Percentiles rank a stretch among this genome's conserved stretches.
phyloP scores from a whole-genome alignment of 805 yeast species.

The Ogataea thermomethanolica region DNA sequence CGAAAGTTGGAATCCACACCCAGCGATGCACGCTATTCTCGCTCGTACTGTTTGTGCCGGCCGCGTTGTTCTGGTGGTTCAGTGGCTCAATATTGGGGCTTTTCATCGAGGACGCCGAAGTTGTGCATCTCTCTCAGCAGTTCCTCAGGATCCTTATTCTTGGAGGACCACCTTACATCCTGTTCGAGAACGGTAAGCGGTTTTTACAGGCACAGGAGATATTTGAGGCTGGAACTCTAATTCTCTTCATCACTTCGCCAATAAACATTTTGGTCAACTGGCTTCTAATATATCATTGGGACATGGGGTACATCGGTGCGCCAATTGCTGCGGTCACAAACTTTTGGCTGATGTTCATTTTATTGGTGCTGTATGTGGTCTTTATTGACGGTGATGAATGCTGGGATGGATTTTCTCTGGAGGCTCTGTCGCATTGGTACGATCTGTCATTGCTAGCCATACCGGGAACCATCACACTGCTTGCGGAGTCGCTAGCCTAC shows the following conservation, averaged over 20 bases:
- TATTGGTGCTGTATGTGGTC: constrained; percentile 51
- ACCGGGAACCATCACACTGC: constrained; percentile 52
- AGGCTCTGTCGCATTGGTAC: constrained; percentile 35
- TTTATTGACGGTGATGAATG: constrained; percentile 64
- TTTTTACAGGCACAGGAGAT: constrained; percentile 75
- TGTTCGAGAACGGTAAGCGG: constrained; percentile 69
- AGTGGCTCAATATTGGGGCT: constrained; percentile 45
- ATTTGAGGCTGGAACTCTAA: constrained; percentile 74
- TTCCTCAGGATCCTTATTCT: constrained; percentile 54
- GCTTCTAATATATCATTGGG: constrained; percentile 55
- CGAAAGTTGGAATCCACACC: constrained; percentile 63
- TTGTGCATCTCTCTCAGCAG: constrained; percentile 49
- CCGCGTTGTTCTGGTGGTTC: constrained; percentile 60
- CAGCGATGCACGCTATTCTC: constrained; percentile 66
- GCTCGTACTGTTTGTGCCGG: constrained; percentile 54
- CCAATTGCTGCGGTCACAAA: constrained; percentile 70
- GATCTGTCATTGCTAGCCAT: constrained; percentile 44
- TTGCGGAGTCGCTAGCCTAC: constrained; percentile 56
- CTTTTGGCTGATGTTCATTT: constrained; percentile 64
- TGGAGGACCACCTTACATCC: constrained; percentile 72
- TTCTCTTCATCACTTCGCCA: constrained; percentile 67
- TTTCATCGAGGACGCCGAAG: constrained; percentile 43
- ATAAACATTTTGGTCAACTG: constrained; percentile 65
- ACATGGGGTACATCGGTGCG: constrained; percentile 66
- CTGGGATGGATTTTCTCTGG: constrained; percentile 58